Conservation (phyloP, 352 stramenopile genomes). For the Pythium guiyangense region DNA sequence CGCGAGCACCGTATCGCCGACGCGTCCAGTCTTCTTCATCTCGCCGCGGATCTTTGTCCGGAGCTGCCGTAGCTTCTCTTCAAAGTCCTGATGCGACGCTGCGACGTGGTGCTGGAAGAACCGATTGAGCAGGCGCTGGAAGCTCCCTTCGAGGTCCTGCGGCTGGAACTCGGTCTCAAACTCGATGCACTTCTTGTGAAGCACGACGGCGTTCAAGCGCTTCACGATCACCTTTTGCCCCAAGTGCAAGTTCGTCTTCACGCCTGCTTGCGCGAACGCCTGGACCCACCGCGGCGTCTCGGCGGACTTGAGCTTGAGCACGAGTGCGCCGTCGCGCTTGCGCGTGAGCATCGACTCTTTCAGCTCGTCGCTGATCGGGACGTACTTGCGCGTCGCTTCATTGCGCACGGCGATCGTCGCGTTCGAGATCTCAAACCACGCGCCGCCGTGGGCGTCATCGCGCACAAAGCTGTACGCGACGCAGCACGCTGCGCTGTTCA, state of each 20-base stretch:
- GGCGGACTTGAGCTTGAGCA: constrained; percentile 51
- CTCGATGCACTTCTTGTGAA: constrained; percentile 63
- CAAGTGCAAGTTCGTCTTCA: constrained; percentile 46
- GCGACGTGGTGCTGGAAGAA: constrained; percentile 47
- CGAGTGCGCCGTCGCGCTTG: constrained; percentile 22
- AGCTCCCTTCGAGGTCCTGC: constrained; percentile 64
- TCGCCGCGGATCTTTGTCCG: constrained; percentile 43
- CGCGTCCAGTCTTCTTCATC: constrained; percentile 45
- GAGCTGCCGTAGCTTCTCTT: constrained; percentile 32
- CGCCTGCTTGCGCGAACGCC: constrained; percentile 34
- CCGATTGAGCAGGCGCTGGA: constrained; percentile 59
- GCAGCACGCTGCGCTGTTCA: constrained; percentile 38
- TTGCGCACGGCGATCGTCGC: constrained; percentile 33
- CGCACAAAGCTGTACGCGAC: constrained; percentile 39
- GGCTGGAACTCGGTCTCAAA: constrained; percentile 51
- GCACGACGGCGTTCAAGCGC: constrained; percentile 38
- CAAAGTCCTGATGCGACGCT: constrained; percentile 30
- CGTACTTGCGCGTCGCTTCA: constrained; percentile 20
- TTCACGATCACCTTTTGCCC: constrained; percentile 55
- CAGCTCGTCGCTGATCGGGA: constrained; percentile 24
- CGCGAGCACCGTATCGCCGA: constrained; percentile 45
- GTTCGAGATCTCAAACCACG: constrained; percentile 58
- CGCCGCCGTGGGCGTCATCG: constrained; percentile 23
- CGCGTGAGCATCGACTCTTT: constrained; percentile 32
- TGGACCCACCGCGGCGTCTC: constrained; percentile 57